A percentile compares a stretch with the other conserved stretches of the same genome.
These are phyloP conservation scores for Coemansia sp. DNA, from an alignment of 192 early-diverging fungal species.

Conservation along the genomic window DNA sequence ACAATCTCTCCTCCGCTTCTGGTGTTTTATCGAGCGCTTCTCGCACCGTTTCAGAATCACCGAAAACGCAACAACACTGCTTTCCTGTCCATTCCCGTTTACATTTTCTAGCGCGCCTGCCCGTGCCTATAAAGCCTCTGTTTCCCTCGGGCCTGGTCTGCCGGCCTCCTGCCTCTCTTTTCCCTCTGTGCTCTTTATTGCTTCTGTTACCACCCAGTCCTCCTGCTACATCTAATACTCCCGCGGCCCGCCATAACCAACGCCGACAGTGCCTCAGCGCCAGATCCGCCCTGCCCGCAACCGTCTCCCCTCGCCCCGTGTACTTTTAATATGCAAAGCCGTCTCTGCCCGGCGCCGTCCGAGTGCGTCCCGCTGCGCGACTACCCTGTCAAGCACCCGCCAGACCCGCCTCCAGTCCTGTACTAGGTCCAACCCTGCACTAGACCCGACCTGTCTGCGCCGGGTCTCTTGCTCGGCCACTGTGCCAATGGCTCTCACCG, in stretches of 20 bases:
- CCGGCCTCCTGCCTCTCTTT: background rate
- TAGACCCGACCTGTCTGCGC: background rate
- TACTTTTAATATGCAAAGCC: constrained; percentile 1
- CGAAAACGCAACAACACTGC: constrained; percentile 7
- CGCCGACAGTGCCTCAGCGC: background rate
- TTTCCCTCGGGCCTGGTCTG: background rate
- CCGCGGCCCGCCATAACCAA: background rate
- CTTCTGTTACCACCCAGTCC: background rate
- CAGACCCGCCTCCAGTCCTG: constrained; percentile 38
- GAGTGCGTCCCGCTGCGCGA: constrained; percentile 37
- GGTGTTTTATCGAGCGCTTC: background rate
- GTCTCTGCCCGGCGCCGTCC: constrained; percentile 2
- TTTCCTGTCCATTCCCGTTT: constrained; percentile 7
- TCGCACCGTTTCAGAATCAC: constrained; percentile 36
- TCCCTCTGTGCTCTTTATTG: background rate
- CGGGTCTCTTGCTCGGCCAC: background rate
- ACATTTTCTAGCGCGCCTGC: constrained; percentile 3
- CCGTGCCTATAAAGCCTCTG: background rate
- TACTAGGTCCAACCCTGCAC: constrained; percentile 24
- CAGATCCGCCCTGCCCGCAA: background rate
- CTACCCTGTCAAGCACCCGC: constrained; percentile 53
- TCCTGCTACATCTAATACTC: background rate
- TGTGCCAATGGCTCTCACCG: background rate
- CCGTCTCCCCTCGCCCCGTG: background rate
- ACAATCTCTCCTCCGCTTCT: constrained; percentile 6